These are phyloP conservation scores for Eucalyptus pauciflora DNA, from an alignment of 345 rosid species.

Conservation along the genomic window DNA sequence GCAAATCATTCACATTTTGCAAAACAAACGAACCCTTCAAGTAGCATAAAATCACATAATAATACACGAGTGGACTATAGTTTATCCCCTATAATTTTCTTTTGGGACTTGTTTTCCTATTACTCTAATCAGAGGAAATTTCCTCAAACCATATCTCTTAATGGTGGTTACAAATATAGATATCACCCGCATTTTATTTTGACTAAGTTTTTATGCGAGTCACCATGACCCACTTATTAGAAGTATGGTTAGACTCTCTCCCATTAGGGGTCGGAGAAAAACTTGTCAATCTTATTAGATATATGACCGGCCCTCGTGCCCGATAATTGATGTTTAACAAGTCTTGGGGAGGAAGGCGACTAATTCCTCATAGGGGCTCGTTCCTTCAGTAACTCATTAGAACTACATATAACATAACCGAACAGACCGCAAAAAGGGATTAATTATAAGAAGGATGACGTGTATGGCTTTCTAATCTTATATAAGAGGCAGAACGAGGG, in stretches of 20 bases:
- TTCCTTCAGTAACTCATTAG: not conserved
- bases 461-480: not conserved
- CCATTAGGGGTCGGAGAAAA: not conserved
- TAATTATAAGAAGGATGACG: not conserved
- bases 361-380: not conserved
- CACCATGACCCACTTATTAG: not conserved
- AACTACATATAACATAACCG: not conserved
- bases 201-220: not conserved
- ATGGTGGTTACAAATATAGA: not conserved
- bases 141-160: not conserved
- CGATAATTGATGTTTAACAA: not conserved
- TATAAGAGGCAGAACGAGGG: not conserved
- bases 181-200: not conserved
- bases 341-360: not conserved
- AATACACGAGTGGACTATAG: fast-evolving
- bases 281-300: fast-evolving
- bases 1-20: too few species aligned
- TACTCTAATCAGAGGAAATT: not conserved
- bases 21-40: fast-evolving
- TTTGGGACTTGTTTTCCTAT: not conserved
- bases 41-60: too few species aligned
- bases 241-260: not conserved
- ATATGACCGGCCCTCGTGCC: not conserved
- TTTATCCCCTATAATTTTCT: not conserved
- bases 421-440: not conserved